These are phyloP conservation scores for Neurospora sp. DNA, from an alignment of 495 filamentous ascomycete genomes.

Conservation along the genomic window DNA sequence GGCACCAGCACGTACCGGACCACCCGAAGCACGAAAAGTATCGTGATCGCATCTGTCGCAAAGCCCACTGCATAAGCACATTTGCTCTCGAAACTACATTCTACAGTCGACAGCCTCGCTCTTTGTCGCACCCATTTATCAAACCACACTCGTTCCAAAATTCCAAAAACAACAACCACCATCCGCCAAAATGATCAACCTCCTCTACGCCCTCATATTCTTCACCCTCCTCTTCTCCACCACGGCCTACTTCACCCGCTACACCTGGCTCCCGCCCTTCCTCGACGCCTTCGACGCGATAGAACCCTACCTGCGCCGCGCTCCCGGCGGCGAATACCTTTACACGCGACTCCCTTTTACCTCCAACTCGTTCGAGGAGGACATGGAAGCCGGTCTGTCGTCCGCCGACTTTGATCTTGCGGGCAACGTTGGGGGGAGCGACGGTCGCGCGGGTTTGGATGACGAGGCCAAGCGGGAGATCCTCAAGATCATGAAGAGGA, in stretches of 20 bases:
- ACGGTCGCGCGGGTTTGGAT: slow-evolving; percentile 72
- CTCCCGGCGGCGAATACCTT: slow-evolving; percentile 47
- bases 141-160: not conserved
- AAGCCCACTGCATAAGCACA: not conserved
- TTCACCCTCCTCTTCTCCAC: slow-evolving; percentile 45
- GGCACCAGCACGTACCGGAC: not conserved
- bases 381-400: slow-evolving; percentile 77
- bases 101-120: not conserved
- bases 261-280: slow-evolving; percentile 58
- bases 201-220: slow-evolving; percentile 67
- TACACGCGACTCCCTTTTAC: slow-evolving; percentile 66
- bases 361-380: slow-evolving; percentile 48
- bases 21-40: not conserved
- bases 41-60: not conserved
- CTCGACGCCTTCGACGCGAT: slow-evolving; percentile 36
- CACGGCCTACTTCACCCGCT: slow-evolving; percentile 71
- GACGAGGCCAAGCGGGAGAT: slow-evolving; percentile 68
- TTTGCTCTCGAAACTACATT: not conserved
- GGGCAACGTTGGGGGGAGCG: slow-evolving; percentile 66
- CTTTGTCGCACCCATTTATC: not conserved
- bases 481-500: slow-evolving; percentile 73
- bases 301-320: slow-evolving; percentile 11
- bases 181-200: slow-evolving; percentile 45
- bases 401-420: slow-evolving; percentile 71
- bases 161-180: not conserved